phyloP scores from a whole-genome alignment of 495 filamentous ascomycete species.

The Paragyromitra xinjiangensis region DNA sequence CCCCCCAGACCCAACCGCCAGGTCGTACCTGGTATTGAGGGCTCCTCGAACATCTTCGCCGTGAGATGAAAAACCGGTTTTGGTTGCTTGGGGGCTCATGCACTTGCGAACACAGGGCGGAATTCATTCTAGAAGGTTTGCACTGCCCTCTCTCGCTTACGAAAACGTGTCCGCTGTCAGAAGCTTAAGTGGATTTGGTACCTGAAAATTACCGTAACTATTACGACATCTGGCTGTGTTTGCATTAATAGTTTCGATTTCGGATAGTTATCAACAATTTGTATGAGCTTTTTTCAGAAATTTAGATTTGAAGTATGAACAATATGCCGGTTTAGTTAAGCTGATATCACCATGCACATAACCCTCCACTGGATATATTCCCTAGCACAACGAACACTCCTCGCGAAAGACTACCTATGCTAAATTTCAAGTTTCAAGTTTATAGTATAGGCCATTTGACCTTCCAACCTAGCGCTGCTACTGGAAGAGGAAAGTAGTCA shows the following conservation, averaged over 20 bases:
- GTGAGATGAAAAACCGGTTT: constrained; percentile 27
- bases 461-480: no score
- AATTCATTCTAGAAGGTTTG: constrained; percentile 38
- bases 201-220: neutral
- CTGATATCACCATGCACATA: neutral
- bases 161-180: constrained; percentile 10
- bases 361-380: neutral
- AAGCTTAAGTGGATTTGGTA: constrained; percentile 41
- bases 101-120: constrained; percentile 27
- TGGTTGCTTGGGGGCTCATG: constrained; percentile 22
- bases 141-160: constrained; percentile 48
- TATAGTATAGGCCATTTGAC: no score
- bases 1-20: constrained; percentile 12
- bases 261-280: neutral
- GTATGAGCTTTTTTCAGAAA: neutral
- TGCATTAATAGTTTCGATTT: constrained; percentile 1
- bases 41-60: constrained; percentile 27
- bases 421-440: neutral
- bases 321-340: neutral
- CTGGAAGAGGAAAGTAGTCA: neutral
- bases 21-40: constrained; percentile 17
- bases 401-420: no score
- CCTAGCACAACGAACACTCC: neutral
- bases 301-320: neutral
- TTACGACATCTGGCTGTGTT: neutral